Base-by-base conservation (phyloP, 108 stramenopile species). In the Conticribra weissflogii region DNA sequence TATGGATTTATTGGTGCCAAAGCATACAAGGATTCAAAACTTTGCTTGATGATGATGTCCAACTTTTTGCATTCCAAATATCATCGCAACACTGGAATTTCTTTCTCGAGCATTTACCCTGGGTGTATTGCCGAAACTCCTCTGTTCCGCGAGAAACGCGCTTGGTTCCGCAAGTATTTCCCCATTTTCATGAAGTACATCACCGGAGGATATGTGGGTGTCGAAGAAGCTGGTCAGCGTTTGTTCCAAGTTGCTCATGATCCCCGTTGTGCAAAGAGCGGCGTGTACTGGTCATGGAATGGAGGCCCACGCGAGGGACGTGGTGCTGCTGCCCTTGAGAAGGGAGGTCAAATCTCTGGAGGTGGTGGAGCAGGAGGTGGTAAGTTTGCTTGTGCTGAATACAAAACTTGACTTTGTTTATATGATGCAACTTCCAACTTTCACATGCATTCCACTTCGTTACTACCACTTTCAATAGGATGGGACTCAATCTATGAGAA, bases 81-180 rank as follows among this genome's bases (percentile, higher is more conserved):
- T 81, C 81, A 95, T 72, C 73, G 87, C 12, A 86, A 79, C 18
- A 93, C 93, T 31, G 97, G 97, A 59, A 96, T 98, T 72, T 68
- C 88, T 29, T 96, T 97, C 69, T 91, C 92, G 62, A 86, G 88
- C 59, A 93, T 98, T 82, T 98, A 97, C 84, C 97, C 97, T 18
- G 97, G 97, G 1, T 98, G 97, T 85, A 98, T 98, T 79, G 97
- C 97, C 29, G 96, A 96, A 69, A 96, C 97, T 1, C 82, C 84
- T 21, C 73, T 98, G 36, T 98, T 98, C 92, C 82, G 97, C 22
- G 97, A 98, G 83, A 98, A 98, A 83, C 79, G 97, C 33, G 66
- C 86, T 25, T 98, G 97, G 97, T 98, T 98, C 86, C 89, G 97
- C 19, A 78, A 84, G 50, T 81, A 81, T 49, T 83, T 83, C 60